Conservation (phyloP, 176 grass and related monocot species). For the Eremochloa ophiuroides region DNA sequence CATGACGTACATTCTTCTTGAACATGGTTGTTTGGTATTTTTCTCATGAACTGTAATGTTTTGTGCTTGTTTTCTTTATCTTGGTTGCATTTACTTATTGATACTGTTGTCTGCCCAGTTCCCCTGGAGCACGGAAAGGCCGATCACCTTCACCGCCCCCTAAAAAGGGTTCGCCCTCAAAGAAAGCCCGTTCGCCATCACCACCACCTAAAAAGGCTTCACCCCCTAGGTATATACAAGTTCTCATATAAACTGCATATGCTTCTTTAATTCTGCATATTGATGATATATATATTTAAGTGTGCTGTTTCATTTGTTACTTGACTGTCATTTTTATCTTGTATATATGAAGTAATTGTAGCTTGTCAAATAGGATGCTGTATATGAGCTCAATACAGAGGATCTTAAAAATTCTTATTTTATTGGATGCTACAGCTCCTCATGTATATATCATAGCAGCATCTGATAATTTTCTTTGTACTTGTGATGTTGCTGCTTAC, state of each 20-base stretch:
- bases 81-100: conserved; percentile 4
- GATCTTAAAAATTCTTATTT: background rate
- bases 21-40: background rate
- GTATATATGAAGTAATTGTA: background rate
- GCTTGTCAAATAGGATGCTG: background rate
- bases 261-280: background rate
- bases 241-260: background rate
- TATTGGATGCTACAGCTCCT: background rate
- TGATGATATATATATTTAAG: conserved; percentile 1
- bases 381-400: background rate
- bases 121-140: conserved; percentile 51
- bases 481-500: background rate
- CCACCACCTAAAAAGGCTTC: conserved; percentile 78
- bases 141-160: conserved; percentile 56
- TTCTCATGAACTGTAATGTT: background rate
- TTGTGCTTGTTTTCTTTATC: background rate
- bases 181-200: conserved; percentile 51
- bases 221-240: conserved; percentile 48
- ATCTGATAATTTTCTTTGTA: background rate
- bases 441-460: background rate
- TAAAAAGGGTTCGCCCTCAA: conserved; percentile 71
- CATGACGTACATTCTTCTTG: background rate
- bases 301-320: background rate
- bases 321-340: background rate
- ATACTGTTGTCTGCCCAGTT: conserved; percentile 40